Evolutionary conservation across 495 filamentous ascomycete species (phyloP), one percentile per base, ranked within the genome.

Genomic region (Podospora conica): DNA sequence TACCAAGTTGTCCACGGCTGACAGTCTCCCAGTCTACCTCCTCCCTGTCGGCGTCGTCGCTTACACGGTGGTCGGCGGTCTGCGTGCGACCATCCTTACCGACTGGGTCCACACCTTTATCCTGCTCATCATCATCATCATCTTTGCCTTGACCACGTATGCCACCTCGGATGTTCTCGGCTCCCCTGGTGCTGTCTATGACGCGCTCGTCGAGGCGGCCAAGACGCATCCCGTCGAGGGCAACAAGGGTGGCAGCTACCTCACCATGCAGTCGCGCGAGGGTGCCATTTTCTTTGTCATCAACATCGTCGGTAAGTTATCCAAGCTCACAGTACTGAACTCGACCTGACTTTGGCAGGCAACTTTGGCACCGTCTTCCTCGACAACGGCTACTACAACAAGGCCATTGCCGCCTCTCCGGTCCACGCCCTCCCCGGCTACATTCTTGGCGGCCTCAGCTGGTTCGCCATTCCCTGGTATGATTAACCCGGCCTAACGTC

Each of bases 391-490:
- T 96, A 96, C 81, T 96, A 94, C 81, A 95, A 96, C 83, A 96
- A 97, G 76, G 93, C 93, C 53, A 96, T 97, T 65, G 92, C 93
- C n/a, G 93, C 93, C 6, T 89, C 87, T 29, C 92, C 92, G 2
- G 89, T 94, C 3, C 89, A 93, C 66, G 93, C 93, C 8, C 89
- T 98, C 58, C 94, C 94, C 7, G 94, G 94, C 29, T 98, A 98
- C 69, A 89, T 97, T 55, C 82, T 96, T 58, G 94, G 94, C 24
- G 94, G 94, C 53, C 83, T 97, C 2, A 88, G 84, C 70, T 98
- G 93, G 93, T 97, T 98, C 65, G 94, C 94, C 9, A 96, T 98
- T 64, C 94, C 94, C 21, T 98, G 92, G 92, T n/a, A n/a, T n/a
- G n/a, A n/a, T n/a, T n/a, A n/a, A n/a, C n/a, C n/a, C n/a, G n/a